Conservation (phyloP, 306 rosid genomes). For the Argentina anserina region DNA sequence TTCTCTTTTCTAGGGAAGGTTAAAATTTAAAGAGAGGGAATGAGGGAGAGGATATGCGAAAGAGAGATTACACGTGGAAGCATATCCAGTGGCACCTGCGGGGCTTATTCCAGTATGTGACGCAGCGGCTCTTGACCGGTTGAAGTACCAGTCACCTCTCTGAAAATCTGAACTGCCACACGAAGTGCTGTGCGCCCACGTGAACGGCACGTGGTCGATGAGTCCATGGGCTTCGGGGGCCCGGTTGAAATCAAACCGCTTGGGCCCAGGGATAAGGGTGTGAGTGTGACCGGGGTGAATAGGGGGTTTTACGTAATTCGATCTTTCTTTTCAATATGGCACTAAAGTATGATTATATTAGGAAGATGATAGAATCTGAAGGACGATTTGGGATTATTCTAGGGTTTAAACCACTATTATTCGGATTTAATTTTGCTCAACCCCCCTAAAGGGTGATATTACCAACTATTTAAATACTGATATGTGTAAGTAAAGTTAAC, state of each 20-base stretch:
- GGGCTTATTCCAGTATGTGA: constrained; percentile 22
- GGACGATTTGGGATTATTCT: too few relatives aligned
- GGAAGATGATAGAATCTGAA: too few relatives aligned
- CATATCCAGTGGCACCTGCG: constrained; percentile 28
- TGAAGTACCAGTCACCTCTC: background rate
- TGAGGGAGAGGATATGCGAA: constrained; percentile 17
- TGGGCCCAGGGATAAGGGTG: background rate
- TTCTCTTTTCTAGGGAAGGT: background rate
- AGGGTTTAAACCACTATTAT: too few relatives aligned
- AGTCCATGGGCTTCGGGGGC: background rate
- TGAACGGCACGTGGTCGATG: constrained; percentile 40
- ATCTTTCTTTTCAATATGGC: too few relatives aligned
- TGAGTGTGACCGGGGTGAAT: too few relatives aligned
- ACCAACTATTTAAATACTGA: too few relatives aligned
- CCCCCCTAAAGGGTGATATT: too few relatives aligned
- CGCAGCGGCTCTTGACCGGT: constrained; percentile 12
- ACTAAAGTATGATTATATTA: too few relatives aligned
- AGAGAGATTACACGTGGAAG: constrained; percentile 18
- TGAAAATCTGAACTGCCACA: background rate
- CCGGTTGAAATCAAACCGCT: background rate
- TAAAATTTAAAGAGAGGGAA: background rate
- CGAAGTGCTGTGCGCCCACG: constrained; percentile 6
- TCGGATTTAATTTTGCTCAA: too few relatives aligned
- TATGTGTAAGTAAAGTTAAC: too few relatives aligned
- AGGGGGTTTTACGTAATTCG: too few relatives aligned